These are phyloP conservation scores for Chernovozyma sophiae-reginae DNA, from an alignment of 1,139 yeast genomes.

Conservation along the genomic window DNA sequence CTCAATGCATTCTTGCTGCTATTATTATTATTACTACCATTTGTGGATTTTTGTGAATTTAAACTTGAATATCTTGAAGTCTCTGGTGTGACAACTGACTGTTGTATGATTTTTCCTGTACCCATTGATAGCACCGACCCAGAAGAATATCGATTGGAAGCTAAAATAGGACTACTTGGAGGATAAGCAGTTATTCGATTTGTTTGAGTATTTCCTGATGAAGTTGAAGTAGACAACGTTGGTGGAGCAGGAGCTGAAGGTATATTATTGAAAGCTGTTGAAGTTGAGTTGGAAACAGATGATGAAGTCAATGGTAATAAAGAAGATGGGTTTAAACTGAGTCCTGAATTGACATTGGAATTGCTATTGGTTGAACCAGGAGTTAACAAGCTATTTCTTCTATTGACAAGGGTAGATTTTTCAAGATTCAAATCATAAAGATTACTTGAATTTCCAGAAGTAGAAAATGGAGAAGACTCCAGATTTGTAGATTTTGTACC, in stretches of 20 bases:
- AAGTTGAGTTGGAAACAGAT: not conserved
- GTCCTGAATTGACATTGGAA: conserved; percentile 5
- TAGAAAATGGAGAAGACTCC: conserved; percentile 32
- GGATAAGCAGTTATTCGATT: conserved; percentile 13
- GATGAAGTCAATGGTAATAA: not conserved
- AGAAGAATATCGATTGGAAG: conserved; percentile 35
- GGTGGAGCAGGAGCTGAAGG: not conserved
- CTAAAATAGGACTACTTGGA: conserved; percentile 35
- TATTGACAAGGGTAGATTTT: not conserved
- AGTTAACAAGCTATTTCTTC: conserved; percentile 16
- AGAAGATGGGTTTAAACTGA: conserved; percentile 1
- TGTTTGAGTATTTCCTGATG: not conserved
- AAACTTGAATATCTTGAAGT: conserved; percentile 1
- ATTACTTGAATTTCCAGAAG: conserved; percentile 16
- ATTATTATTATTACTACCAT: not conserved
- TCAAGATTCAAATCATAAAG: not conserved
- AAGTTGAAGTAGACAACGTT: not conserved
- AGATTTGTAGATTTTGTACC: conserved; percentile 24
- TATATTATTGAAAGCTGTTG: too few species aligned
- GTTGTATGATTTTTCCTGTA: conserved; percentile 38
- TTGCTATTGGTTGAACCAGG: conserved; percentile 8
- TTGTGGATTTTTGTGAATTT: conserved; percentile 4
- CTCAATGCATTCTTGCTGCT: conserved; percentile 8
- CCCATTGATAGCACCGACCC: conserved; percentile 40
- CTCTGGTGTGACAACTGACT: conserved; percentile 14